A percentile compares a stretch with the other conserved stretches of the same genome.
These are phyloP conservation scores for Cordia subcordata DNA, from an alignment of 257 asterid species.

Conservation along the genomic window DNA sequence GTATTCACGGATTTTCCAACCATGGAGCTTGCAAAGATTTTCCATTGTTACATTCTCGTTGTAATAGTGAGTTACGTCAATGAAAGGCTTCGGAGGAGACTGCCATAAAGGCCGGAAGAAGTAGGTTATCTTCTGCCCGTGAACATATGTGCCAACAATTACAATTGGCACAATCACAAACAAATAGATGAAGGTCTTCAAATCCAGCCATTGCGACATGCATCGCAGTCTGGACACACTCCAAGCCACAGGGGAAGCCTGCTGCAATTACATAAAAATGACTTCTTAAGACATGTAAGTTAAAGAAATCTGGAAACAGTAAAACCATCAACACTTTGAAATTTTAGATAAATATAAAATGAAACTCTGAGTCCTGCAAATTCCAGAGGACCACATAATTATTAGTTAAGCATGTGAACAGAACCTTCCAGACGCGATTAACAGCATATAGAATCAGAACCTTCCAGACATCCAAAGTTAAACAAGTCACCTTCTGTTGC, in stretches of 20 bases:
- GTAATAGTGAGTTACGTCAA: conserved; percentile 48
- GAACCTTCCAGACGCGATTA: no score
- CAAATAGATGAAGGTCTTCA: conserved; percentile 35
- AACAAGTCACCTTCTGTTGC: no score
- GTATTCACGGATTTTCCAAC: conserved; percentile 59
- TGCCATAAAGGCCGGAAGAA: conserved; percentile 70
- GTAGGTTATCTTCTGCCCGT: conserved; percentile 63
- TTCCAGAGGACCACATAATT: no score
- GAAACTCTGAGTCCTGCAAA: no score
- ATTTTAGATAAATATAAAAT: not conserved
- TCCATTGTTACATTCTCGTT: conserved; percentile 54
- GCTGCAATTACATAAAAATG: conserved; percentile 22
- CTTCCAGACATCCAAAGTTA: no score
- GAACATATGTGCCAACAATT: conserved; percentile 39
- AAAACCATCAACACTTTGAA: not conserved
- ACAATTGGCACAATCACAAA: conserved; percentile 35
- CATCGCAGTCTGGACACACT: conserved; percentile 42
- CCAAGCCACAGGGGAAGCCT: conserved; percentile 14
- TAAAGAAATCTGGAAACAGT: not conserved
- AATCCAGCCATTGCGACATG: conserved; percentile 39
- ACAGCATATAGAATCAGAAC: no score
- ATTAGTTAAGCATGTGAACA: no score
- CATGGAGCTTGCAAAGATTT: conserved; percentile 63
- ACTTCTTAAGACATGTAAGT: conserved; percentile 7
- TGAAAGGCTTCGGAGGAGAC: conserved; percentile 65